Evolutionary conservation across 805 yeast genomes (phyloP).

Genomic region (Candida tammaniensis): DNA sequence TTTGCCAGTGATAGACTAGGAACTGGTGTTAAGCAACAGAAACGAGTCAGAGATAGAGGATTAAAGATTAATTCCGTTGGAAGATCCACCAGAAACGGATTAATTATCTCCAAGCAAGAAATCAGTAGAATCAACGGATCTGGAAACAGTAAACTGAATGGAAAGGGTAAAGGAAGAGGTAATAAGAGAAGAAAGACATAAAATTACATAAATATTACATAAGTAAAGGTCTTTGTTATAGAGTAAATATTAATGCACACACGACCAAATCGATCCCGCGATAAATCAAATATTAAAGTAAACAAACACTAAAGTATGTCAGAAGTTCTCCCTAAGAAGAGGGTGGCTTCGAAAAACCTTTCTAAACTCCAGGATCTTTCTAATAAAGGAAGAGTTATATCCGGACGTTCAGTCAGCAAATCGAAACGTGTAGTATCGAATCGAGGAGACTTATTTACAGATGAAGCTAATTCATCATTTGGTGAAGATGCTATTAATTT

Average conservation of each 20-base stretch:
- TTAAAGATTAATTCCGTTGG: conserved; percentile 76
- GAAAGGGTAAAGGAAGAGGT: conserved; percentile 1
- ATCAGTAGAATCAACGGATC: conserved; percentile 47
- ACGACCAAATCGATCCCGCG: conserved; percentile 8
- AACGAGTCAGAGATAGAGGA: conserved; percentile 67
- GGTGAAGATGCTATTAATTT: conserved; percentile 41
- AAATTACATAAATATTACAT: no score
- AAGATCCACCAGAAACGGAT: conserved; percentile 72
- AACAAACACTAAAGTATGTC: conserved; percentile 12
- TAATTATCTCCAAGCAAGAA: conserved; percentile 65
- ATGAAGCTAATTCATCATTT: conserved; percentile 21
- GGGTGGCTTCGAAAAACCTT: conserved; percentile 16
- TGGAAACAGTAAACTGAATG: neutral
- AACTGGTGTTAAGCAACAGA: conserved; percentile 34
- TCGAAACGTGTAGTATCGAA: conserved; percentile 16
- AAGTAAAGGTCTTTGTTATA: neutral
- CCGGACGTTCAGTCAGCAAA: conserved; percentile 20
- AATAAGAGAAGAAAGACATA: neutral
- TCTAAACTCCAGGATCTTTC: conserved; percentile 26
- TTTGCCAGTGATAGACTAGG: conserved; percentile 53
- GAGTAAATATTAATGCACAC: neutral
- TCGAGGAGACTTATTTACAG: conserved; percentile 17
- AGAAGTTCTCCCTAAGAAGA: conserved; percentile 26
- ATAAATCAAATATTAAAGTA: no score
- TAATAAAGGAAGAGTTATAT: conserved; percentile 26